phyloP scores from a whole-genome alignment of 2,329 filamentous ascomycete genomes.

The Aaosphaeria pasadenensis region DNA sequence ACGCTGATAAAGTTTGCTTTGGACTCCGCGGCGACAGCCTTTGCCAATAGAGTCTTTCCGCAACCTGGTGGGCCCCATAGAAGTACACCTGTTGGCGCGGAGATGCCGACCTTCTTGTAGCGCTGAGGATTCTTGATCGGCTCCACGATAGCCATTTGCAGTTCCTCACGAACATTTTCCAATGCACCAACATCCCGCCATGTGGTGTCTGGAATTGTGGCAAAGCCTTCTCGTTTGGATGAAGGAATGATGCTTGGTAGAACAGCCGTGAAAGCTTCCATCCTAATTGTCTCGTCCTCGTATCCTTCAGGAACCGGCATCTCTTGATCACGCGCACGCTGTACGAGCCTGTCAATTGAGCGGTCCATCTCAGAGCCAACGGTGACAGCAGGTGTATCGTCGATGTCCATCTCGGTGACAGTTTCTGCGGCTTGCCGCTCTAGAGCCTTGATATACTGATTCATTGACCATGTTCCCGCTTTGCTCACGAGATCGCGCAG shows the following conservation, averaged over 20 bases:
- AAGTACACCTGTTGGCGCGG: constrained; percentile 78
- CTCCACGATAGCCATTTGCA: constrained; percentile 81
- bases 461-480: constrained; percentile 63
- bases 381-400: constrained; percentile 25
- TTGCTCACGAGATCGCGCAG: constrained; percentile 69
- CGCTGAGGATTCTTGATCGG: constrained; percentile 80
- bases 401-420: constrained; percentile 52
- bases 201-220: constrained; percentile 87
- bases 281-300: constrained; percentile 56
- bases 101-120: constrained; percentile 75
- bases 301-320: constrained; percentile 52
- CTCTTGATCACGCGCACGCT: constrained; percentile 48
- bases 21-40: constrained; percentile 92
- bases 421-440: constrained; percentile 35
- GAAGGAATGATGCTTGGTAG: constrained; percentile 75
- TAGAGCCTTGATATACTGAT: constrained; percentile 56
- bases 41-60: constrained; percentile 93
- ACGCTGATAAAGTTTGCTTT: constrained; percentile 98
- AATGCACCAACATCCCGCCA: constrained; percentile 92
- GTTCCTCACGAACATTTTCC: constrained; percentile 71
- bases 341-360: constrained; percentile 47
- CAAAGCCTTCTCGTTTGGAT: constrained; percentile 89
- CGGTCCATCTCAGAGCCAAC: constrained; percentile 18
- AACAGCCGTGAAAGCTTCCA: constrained; percentile 70
- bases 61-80: constrained; percentile 97